A percentile compares a stretch with the other conserved stretches of the same genome.
Conservation (phyloP, 345 rosid species). For the Aegle marmelos region DNA sequence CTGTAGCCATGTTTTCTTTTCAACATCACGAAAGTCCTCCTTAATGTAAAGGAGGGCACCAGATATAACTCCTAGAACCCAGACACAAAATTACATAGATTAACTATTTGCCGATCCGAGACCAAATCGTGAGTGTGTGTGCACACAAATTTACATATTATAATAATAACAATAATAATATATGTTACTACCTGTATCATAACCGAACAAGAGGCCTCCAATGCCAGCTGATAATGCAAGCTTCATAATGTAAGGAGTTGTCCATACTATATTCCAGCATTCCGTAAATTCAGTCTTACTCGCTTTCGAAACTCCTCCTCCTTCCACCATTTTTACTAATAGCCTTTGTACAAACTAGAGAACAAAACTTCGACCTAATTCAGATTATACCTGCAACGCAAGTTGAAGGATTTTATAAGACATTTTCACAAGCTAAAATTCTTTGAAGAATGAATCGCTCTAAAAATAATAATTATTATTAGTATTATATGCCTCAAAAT, state of each 20-base stretch:
- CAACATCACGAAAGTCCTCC: conserved; percentile 67
- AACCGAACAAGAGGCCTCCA: conserved; percentile 93
- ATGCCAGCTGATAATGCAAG: conserved; percentile 90
- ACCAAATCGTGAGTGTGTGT: too few relatives aligned
- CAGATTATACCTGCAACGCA: background rate
- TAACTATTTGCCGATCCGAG: too few relatives aligned
- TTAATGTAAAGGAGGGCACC: conserved; percentile 81
- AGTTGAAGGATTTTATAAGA: background rate
- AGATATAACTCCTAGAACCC: conserved; percentile 67
- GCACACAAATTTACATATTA: too few relatives aligned
- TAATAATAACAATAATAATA: too few relatives aligned
- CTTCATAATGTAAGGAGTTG: conserved; percentile 74
- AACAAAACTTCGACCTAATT: background rate
- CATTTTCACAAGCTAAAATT: background rate
- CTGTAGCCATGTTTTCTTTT: conserved; percentile 70
- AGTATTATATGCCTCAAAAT: background rate
- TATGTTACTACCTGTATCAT: conserved; percentile 63
- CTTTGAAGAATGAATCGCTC: too few relatives aligned
- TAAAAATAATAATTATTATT: too few relatives aligned
- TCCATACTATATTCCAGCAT: conserved; percentile 70
- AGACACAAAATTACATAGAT: background rate
- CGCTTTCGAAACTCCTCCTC: conserved; percentile 55
- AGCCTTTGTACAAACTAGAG: background rate
- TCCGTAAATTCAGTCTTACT: conserved; percentile 71
- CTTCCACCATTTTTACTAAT: conserved; percentile 60